phyloP scores from a whole-genome alignment of 768 basidiomycete species.

The Infundibulicybe gibba region DNA sequence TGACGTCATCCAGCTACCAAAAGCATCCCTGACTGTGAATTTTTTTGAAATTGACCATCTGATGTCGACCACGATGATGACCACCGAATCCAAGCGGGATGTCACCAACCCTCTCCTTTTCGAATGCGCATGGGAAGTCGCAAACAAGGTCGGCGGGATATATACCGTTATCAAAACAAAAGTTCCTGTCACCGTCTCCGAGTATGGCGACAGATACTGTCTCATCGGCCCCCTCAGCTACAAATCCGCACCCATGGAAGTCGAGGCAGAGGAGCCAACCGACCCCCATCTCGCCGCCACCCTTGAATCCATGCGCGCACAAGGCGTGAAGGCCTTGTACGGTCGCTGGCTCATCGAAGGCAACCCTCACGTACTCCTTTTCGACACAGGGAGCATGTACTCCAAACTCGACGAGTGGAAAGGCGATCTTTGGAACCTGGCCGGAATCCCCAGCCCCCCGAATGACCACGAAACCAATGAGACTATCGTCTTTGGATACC shows the following conservation, averaged over 20 bases:
- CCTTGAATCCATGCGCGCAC: conserved; percentile 78
- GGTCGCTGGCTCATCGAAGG: conserved; percentile 99
- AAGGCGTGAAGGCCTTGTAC: conserved; percentile 93
- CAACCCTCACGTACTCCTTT: conserved; percentile 89
- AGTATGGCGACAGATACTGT: conserved; percentile 93
- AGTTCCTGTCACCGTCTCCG: conserved; percentile 94
- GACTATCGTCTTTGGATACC: conserved; percentile 94
- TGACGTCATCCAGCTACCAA: background rate
- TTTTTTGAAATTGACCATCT: conserved; percentile 5
- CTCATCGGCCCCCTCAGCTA: conserved; percentile 98
- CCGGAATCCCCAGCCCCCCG: conserved; percentile 95
- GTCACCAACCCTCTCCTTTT: conserved; percentile 81
- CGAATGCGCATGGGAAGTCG: conserved; percentile 98
- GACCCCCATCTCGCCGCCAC: conserved; percentile 76
- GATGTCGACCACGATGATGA: conserved; percentile 22
- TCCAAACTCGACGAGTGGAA: conserved; percentile 97
- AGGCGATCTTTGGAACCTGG: conserved; percentile 95
- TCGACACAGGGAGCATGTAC: conserved; percentile 90
- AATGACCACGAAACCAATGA: conserved; percentile 99
- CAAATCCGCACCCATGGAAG: conserved; percentile 99
- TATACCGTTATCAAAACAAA: conserved; percentile 99
- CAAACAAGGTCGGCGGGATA: conserved; percentile 98
- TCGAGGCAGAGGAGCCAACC: conserved; percentile 87
- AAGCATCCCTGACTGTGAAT: background rate
- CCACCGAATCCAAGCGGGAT: conserved; percentile 53